Evolutionary conservation across 495 filamentous ascomycete species (phyloP).

Genomic region (Neurospora sp.): DNA sequence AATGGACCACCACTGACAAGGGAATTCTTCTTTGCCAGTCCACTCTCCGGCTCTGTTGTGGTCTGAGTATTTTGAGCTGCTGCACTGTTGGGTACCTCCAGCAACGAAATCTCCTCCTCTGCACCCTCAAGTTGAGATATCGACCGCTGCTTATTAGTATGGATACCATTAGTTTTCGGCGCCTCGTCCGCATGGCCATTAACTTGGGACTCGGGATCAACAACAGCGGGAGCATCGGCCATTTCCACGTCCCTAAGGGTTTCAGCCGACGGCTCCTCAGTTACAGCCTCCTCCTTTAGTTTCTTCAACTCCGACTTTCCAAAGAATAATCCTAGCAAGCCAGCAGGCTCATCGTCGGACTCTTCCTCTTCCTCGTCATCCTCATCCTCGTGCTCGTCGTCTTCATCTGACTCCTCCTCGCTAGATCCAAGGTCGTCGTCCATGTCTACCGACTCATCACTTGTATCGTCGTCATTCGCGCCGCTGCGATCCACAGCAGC

Average conservation of each 20-base stretch:
- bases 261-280: constrained; percentile 1
- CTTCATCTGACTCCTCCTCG: constrained; percentile 43
- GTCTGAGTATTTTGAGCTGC: not conserved
- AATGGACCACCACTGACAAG: not conserved
- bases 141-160: not conserved
- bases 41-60: not conserved
- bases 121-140: not conserved
- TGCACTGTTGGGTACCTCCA: not conserved
- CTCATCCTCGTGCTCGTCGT: constrained; percentile 28
- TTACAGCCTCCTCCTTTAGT: constrained; percentile 23
- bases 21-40: not conserved
- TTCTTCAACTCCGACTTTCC: constrained; percentile 37
- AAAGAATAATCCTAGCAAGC: constrained; percentile 59
- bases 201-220: constrained; percentile 15
- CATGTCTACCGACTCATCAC: constrained; percentile 82
- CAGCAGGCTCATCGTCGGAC: constrained; percentile 42
- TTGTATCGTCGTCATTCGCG: constrained; percentile 48
- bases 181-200: not conserved
- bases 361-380: constrained; percentile 42
- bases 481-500: constrained; percentile 20
- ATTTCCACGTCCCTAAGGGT: constrained; percentile 20
- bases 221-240: constrained; percentile 22
- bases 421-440: constrained; percentile 70
- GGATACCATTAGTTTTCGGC: not conserved
- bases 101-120: not conserved